Evolutionary conservation across 2,329 filamentous ascomycete genomes (phyloP).

Genomic region (Botrytis fragariae): DNA sequence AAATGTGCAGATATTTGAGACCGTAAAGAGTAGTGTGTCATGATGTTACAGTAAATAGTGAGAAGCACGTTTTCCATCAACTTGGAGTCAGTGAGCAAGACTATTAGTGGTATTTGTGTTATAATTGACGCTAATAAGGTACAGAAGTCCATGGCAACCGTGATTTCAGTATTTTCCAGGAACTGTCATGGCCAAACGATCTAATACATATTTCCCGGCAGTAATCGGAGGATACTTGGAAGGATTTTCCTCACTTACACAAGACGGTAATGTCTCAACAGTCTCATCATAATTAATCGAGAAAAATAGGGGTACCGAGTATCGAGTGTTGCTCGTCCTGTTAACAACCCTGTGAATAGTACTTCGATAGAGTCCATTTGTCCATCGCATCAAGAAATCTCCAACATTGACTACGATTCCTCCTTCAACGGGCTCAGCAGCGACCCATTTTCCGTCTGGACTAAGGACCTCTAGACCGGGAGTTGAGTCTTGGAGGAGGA

Average conservation of each 20-base stretch:
- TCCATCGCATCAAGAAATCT: constrained; percentile 51
- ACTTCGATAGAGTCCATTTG: constrained; percentile 51
- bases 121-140: background rate
- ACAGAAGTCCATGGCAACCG: too few species aligned
- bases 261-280: constrained; percentile 35
- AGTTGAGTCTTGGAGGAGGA: constrained; percentile 52
- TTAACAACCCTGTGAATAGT: constrained; percentile 57
- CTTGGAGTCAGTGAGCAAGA: background rate
- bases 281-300: constrained; percentile 38
- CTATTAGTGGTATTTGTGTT: background rate
- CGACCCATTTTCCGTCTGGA: constrained; percentile 45
- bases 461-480: constrained; percentile 53
- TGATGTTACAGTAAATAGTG: background rate
- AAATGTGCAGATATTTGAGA: background rate
- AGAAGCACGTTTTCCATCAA: background rate
- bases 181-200: constrained; percentile 35
- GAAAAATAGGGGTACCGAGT: constrained; percentile 57
- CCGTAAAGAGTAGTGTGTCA: background rate
- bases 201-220: constrained; percentile 35
- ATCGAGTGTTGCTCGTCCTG: constrained; percentile 48
- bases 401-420: constrained; percentile 53
- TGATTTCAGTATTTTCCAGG: constrained; percentile 21
- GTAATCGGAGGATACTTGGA: constrained; percentile 36
- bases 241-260: constrained; percentile 33
- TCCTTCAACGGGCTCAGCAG: constrained; percentile 45